These are phyloP conservation scores for Kuraishia floccosa DNA, from an alignment of 805 yeast genomes.

Conservation along the genomic window DNA sequence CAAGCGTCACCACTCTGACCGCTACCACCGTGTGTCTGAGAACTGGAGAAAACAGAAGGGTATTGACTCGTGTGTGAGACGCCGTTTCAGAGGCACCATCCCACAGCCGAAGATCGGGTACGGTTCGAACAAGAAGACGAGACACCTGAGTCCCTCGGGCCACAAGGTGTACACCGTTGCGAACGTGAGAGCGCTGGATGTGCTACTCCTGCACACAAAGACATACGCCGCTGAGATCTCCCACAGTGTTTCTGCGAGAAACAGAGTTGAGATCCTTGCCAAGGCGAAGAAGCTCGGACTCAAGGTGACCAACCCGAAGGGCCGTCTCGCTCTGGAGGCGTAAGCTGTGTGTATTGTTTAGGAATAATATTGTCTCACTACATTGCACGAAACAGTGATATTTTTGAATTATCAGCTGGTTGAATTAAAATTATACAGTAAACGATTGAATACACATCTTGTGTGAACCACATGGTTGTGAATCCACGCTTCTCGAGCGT, in stretches of 20 bases:
- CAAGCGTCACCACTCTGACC: conserved; percentile 99
- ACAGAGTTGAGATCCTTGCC: conserved; percentile 93
- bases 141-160: conserved; percentile 92
- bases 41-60: conserved; percentile 99
- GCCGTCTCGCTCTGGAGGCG: conserved; percentile 97
- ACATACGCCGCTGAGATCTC: conserved; percentile 99
- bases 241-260: conserved; percentile 95
- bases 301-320: conserved; percentile 98
- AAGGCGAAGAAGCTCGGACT: conserved; percentile 98
- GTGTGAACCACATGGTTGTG: too few relatives aligned
- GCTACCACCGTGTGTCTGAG: conserved; percentile 96
- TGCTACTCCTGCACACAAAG: conserved; percentile 93
- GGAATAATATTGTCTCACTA: too few relatives aligned
- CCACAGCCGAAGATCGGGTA: conserved; percentile 99
- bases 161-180: conserved; percentile 94
- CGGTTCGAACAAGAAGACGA: conserved; percentile 99
- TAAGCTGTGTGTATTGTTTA: conserved; percentile 24
- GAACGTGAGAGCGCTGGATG: conserved; percentile 90
- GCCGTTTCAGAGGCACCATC: conserved; percentile 99
- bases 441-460: too few relatives aligned
- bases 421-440: too few relatives aligned
- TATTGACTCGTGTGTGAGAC: conserved; percentile 99
- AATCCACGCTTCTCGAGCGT: too few relatives aligned
- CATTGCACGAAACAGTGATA: too few relatives aligned
- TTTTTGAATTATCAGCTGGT: too few relatives aligned